A percentile compares a stretch with the other conserved stretches of the same genome.
Conservation (phyloP, 176 grass and related monocot genomes). For the Phoenix dactylifera region DNA sequence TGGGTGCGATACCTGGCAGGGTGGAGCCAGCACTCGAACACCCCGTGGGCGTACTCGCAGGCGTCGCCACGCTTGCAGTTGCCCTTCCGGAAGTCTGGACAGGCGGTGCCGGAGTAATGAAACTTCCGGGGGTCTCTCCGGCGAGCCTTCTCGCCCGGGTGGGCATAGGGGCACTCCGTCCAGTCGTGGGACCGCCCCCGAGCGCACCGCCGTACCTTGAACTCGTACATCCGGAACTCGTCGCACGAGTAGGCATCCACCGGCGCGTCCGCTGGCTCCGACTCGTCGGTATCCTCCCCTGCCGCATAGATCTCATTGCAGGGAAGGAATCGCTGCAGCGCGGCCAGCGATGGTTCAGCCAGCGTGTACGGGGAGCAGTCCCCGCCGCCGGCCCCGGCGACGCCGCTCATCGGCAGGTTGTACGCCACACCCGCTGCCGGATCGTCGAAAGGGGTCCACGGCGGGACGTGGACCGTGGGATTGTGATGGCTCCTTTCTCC, state of each 20-base stretch:
- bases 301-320: conserved; percentile 11
- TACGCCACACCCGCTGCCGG: conserved; percentile 10
- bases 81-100: conserved; percentile 93
- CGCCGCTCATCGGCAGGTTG: not conserved
- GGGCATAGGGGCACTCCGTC: conserved; percentile 97
- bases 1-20: conserved; percentile 7
- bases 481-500: not conserved
- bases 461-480: conserved; percentile 10
- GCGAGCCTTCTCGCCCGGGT: conserved; percentile 89
- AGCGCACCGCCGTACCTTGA: conserved; percentile 80
- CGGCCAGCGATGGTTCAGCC: conserved; percentile 16
- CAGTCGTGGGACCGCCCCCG: conserved; percentile 83
- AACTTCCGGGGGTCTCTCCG: conserved; percentile 81
- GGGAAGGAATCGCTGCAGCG: conserved; percentile 44
- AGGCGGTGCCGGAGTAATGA: conserved; percentile 85
- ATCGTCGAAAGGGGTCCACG: conserved; percentile 1
- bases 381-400: conserved; percentile 8
- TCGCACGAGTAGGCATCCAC: conserved; percentile 44
- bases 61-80: conserved; percentile 5
- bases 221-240: conserved; percentile 99
- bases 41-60: conserved; percentile 7
- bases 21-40: conserved; percentile 15
- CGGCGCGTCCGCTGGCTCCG: not conserved
- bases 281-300: not conserved
- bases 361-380: conserved; percentile 37